Evolutionary conservation across 2,329 filamentous ascomycete species (phyloP).

Genomic region (Epichloe uncinata): DNA sequence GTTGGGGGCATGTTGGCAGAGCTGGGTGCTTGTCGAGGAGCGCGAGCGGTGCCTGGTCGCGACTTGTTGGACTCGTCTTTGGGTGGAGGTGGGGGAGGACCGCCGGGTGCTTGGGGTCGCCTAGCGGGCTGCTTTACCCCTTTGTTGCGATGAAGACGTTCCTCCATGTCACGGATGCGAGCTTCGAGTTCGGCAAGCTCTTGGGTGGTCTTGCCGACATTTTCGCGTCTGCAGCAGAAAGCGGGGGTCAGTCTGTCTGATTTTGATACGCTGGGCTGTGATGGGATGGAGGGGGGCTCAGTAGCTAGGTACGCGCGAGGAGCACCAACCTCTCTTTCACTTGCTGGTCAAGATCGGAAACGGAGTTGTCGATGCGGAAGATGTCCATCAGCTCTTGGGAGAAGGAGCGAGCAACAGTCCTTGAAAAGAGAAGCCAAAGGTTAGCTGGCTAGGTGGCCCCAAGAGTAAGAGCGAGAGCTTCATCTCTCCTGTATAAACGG

Average conservation of each 20-base stretch:
- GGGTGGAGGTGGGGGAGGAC: conserved; percentile 7
- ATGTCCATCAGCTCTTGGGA: conserved; percentile 76
- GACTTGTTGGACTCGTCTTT: conserved; percentile 28
- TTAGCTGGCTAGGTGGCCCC: background rate
- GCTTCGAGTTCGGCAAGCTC: conserved; percentile 81
- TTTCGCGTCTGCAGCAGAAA: conserved; percentile 7
- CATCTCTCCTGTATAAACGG: background rate
- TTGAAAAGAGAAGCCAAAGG: conserved; percentile 23
- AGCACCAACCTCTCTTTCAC: conserved; percentile 66
- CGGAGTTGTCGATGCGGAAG: conserved; percentile 72
- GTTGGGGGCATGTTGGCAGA: conserved; percentile 46
- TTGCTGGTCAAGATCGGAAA: conserved; percentile 60
- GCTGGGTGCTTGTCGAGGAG: conserved; percentile 36
- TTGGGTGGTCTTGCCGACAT: conserved; percentile 60
- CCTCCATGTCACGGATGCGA: conserved; percentile 72
- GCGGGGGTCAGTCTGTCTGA: background rate
- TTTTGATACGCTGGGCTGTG: background rate
- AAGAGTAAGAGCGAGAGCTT: background rate
- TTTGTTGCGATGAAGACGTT: conserved; percentile 43
- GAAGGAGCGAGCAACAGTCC: conserved; percentile 79
- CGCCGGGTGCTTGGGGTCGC: conserved; percentile 6
- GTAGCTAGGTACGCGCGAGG: conserved; percentile 4
- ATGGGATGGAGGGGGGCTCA: conserved; percentile 2
- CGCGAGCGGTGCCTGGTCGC: conserved; percentile 40
- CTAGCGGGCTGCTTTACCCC: conserved; percentile 8